These are phyloP conservation scores for Coelastrella sp. DNA, from an alignment of 139 green algal genomes.

Conservation along the genomic window DNA sequence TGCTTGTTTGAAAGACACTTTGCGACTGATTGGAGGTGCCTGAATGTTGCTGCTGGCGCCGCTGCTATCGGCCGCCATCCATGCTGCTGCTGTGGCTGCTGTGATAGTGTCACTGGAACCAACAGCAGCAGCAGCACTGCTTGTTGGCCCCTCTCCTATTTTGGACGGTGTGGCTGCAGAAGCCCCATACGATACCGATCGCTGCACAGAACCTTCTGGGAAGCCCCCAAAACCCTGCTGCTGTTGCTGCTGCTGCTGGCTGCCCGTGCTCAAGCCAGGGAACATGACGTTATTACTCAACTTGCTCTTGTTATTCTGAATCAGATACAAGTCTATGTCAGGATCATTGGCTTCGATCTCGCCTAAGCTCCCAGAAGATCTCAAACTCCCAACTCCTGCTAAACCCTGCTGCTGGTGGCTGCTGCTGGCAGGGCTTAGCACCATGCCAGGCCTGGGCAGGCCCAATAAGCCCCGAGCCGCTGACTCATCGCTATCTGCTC, in stretches of 20 bases:
- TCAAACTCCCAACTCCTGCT: background rate
- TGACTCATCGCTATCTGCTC: background rate
- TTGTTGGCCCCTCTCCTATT: background rate
- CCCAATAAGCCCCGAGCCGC: constrained; percentile 4
- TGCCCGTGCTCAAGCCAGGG: too few relatives aligned
- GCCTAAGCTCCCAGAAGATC: background rate
- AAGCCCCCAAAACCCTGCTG: background rate
- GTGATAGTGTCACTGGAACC: background rate
- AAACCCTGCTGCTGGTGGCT: constrained; percentile 11
- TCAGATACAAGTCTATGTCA: background rate
- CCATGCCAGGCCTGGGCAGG: background rate
- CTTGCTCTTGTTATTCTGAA: background rate
- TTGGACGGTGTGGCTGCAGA: background rate
- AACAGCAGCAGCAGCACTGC: background rate
- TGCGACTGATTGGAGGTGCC: background rate
- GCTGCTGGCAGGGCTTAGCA: background rate
- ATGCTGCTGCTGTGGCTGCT: constrained; percentile 5
- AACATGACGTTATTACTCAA: too few relatives aligned
- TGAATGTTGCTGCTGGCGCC: background rate
- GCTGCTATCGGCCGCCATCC: background rate
- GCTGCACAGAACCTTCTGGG: background rate
- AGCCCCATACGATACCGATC: background rate
- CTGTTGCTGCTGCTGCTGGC: constrained; percentile 13
- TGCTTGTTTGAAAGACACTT: too few relatives aligned
- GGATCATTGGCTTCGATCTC: constrained; percentile 7